Base-by-base conservation (phyloP, 495 filamentous ascomycete species). In the Hypoxylon lenormandii region DNA sequence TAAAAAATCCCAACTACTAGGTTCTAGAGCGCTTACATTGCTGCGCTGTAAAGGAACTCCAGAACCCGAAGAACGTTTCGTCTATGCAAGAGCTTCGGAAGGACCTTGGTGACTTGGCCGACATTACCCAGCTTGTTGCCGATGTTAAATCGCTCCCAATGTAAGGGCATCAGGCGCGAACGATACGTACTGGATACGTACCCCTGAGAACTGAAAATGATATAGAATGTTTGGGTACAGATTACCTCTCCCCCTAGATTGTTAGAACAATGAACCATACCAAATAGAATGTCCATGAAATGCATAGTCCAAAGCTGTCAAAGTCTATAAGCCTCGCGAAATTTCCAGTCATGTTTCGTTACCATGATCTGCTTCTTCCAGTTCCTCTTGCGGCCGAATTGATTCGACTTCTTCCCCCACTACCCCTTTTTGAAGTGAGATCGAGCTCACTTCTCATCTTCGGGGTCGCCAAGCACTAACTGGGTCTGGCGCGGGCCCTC, bases 401-500 rank as follows among this genome's bases (percentile, higher is more conserved):
- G 63, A 15, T 66, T 54, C 0, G 49, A 54, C 11, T 53, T 55
- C 36, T 65, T 72, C 3, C 37, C 42, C 19, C 46, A 60, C 21
- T 68, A 70, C 12, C 62, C 73, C 38, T 73, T 42, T 66, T 60
- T n/a, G 74, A 78, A 65, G 61, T 74, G n/a, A 26, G 51, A 43
- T 11, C n/a, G 30, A 1, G 76, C 74, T 19, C 77, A 46, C 33
- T 64, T 78, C 42, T 80, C 61, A 15, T 72, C 58, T 23, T 79
- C 75, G 0, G 16, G 7, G 6, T 49, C 59, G 3, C 58, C 55
- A 10, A 56, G 70, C n/a, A 81, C 62, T 1, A 78, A 76, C 1
- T 72, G 66, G 4, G 80, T 66, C 12, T 60, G 26, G 5, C 54
- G 54, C 15, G 54, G 19, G 13, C 62, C 62, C 33, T 51, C 55